Base-by-base conservation (phyloP, 1,284 basidiomycete species). In the Chalciporus piperatoides region DNA sequence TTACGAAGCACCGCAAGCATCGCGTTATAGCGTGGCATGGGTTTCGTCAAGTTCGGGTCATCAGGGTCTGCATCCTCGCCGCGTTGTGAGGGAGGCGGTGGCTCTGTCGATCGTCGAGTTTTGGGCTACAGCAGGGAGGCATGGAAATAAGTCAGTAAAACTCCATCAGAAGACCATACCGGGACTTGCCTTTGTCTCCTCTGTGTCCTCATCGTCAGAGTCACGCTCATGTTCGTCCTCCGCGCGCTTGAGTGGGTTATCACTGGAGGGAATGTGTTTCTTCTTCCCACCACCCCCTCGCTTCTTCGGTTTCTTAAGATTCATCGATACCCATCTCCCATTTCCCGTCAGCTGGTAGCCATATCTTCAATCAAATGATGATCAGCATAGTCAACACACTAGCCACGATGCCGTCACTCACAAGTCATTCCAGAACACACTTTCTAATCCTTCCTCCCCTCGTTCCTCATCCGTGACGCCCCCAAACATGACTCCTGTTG, bases 391-490 rank as follows among this genome's bases (percentile, higher is more conserved):
- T 19, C 0, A 3, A 24, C 4, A 11, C 21, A 41, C 46, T 37
- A 3, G 46, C 12, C 32, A 17, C 11, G 30, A 11, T n/a, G 19
- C 14, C 6, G 19, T 25, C 9, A 72, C 79, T 49, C 53, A 90
- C 87, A 93, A 56, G 59, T 93, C 91, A 54, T 92, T 91, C 73
- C 86, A 89, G 63, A 94, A 94, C 1, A 85, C 76, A 56, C 86
- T 90, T 53, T 92, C 87, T 59, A 97, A 69, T 1, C 81, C 85
- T 64, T 97, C 94, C 64, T 97, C 94, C 51, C 81, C 80, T 24
- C 78, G 84, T 61, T 97, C 94, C 53, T 92, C 88, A 60, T 97
- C 94, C 6, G 85, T 87, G 0, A 97, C 94, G 5, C 94, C 94
- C 11, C 93, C 94, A 61, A 97, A 97, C 44, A 95, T 69, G 1